Evolutionary conservation across 257 asterid genomes (phyloP).

Genomic region (Gentiana straminea): DNA sequence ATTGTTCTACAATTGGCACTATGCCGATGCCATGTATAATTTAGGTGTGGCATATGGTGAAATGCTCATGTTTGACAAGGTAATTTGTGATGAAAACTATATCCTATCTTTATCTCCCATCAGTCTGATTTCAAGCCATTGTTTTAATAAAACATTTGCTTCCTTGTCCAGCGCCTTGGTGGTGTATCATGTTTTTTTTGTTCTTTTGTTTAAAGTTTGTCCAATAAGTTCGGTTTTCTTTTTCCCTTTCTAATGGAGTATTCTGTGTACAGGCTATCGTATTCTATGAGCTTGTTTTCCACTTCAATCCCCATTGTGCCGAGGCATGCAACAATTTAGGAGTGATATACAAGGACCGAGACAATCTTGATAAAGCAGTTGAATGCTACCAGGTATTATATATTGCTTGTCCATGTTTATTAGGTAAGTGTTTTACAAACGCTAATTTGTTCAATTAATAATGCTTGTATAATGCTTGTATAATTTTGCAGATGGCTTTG

Average conservation of each 20-base stretch:
- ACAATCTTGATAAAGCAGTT: conserved; percentile 99
- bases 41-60: conserved; percentile 99
- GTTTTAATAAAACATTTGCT: too few relatives aligned
- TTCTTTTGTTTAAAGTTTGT: too few relatives aligned
- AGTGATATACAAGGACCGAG: conserved; percentile 94
- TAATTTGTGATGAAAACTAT: conserved; percentile 8
- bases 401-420: conserved; percentile 15
- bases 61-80: conserved; percentile 99
- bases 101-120: not conserved
- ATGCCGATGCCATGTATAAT: conserved; percentile 99
- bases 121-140: not conserved
- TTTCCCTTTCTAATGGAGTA: not conserved
- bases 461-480: too few relatives aligned
- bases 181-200: not conserved
- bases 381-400: conserved; percentile 89
- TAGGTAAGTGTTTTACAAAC: conserved; percentile 7
- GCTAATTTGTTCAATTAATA: too few relatives aligned
- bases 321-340: conserved; percentile 99
- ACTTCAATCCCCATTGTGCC: conserved; percentile 99
- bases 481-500: conserved; percentile 70
- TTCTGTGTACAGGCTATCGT: conserved; percentile 80
- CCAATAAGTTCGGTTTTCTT: not conserved
- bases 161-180: not conserved
- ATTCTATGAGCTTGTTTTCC: conserved; percentile 97
- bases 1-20: conserved; percentile 90